Base-by-base conservation (phyloP, 2,329 filamentous ascomycete species). In the Mollisiaceae sp. region DNA sequence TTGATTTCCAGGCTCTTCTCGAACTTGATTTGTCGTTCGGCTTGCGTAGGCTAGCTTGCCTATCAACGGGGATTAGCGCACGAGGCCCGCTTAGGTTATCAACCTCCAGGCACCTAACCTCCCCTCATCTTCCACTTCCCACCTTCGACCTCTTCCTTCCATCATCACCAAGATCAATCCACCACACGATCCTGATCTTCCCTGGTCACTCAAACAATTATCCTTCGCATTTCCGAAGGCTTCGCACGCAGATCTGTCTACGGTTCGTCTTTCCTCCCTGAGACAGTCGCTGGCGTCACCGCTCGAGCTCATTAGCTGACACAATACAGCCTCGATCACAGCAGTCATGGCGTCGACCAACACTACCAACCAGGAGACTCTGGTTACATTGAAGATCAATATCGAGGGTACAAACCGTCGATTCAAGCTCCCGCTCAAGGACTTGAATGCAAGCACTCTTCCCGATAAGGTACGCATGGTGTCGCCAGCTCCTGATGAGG, bases 381-480 rank as follows among this genome's bases (percentile, higher is more conserved):
- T 87, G 70, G 91, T 98, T 79, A 93, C 91, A 71, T 83, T 97
- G 81, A 98, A 98, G 83, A 85, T 97, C 76, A 86, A 87, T 75
- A 88, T 91, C 75, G 88, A 93, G 75, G 92, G 92, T 66, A 82
- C 81, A 74, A 91, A 89, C 74, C 89, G 91, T 75, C 91, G 93
- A 73, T 91, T 96, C 82, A 97, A 97, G 85, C 85, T 98, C 70
- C 91, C 93, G 63, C 86, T 98, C 75, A 89, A 89, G 77, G 94
- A 98, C 72, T 89, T 98, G 64, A 88, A 87, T 69, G 87, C 91
- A 59, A 83, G 82, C 69, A 84, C 88, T 56, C 86, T 99, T 45
- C 92, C 94, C 73, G 83, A 88, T 74, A 96, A 94, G 87, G 95
- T 98, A 86, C 77, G 91, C 72, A 47, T 62, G 47, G 63, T 64